phyloP scores from a whole-genome alignment of 345 rosid genomes.

The Brassica incana region DNA sequence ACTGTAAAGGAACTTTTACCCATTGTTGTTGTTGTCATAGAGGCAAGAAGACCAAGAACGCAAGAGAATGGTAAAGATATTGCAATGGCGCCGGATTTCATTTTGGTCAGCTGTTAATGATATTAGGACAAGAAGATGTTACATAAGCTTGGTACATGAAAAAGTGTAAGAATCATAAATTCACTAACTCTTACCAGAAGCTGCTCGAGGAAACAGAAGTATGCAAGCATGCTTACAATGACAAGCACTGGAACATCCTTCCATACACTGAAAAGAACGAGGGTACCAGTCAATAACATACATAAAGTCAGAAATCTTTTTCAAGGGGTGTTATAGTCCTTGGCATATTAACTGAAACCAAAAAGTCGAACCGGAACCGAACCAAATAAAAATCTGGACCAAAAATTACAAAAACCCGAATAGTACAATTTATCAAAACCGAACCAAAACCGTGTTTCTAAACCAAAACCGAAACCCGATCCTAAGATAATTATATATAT shows the following conservation, averaged over 20 bases:
- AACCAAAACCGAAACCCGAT: too few species aligned
- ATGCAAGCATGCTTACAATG: slow-evolving; percentile 96
- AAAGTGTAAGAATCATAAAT: not conserved
- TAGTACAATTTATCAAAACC: too few species aligned
- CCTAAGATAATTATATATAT: too few species aligned
- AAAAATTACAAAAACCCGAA: too few species aligned
- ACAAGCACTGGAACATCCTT: slow-evolving; percentile 93
- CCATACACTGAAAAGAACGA: slow-evolving; percentile 67
- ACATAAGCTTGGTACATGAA: slow-evolving; percentile 12
- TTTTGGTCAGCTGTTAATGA: slow-evolving; percentile 55
- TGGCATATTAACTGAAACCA: too few species aligned
- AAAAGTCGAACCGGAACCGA: too few species aligned
- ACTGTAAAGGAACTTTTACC: slow-evolving; percentile 45
- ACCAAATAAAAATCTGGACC: too few species aligned
- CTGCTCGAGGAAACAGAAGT: slow-evolving; percentile 96
- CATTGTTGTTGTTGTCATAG: slow-evolving; percentile 91
- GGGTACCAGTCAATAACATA: slow-evolving; percentile 2
- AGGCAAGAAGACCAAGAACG: slow-evolving; percentile 83
- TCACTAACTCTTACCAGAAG: slow-evolving; percentile 65
- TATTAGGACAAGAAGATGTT: slow-evolving; percentile 31
- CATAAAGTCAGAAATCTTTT: not conserved
- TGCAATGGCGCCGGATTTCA: slow-evolving; percentile 89
- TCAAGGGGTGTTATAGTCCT: not conserved
- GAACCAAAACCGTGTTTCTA: too few species aligned
- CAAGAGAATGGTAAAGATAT: slow-evolving; percentile 95